Evolutionary conservation across 768 basidiomycete species (phyloP).

Genomic region (Kwoniella dendrophila): DNA sequence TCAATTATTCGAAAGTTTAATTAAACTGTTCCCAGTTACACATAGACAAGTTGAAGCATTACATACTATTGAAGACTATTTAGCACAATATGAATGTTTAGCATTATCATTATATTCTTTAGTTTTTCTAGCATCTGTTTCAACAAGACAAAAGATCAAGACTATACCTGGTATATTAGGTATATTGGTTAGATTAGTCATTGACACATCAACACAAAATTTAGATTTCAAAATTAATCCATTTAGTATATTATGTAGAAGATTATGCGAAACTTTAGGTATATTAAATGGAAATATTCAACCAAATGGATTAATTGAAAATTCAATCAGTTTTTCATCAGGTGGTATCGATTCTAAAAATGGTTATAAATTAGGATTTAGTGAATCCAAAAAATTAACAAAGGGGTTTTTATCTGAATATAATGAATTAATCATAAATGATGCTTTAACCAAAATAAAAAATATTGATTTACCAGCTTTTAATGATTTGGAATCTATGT

Average conservation of each 20-base stretch:
- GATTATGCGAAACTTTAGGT: constrained; percentile 55
- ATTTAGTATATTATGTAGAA: constrained; percentile 49
- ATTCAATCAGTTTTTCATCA: constrained; percentile 34
- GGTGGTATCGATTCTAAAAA: constrained; percentile 26
- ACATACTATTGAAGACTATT: constrained; percentile 63
- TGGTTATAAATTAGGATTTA: constrained; percentile 49
- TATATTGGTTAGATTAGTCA: constrained; percentile 61
- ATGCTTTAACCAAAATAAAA: constrained; percentile 21
- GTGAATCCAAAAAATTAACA: constrained; percentile 29
- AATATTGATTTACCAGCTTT: constrained; percentile 31
- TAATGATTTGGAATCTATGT: constrained; percentile 39
- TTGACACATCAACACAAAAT: constrained; percentile 21
- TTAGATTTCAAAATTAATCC: constrained; percentile 32
- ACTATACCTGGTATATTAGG: constrained; percentile 68
- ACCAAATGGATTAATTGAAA: constrained; percentile 18
- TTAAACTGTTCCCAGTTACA: constrained; percentile 79
- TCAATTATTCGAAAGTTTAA: constrained; percentile 68
- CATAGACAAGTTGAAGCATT: constrained; percentile 67
- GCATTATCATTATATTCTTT: constrained; percentile 83
- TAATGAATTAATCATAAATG: constrained; percentile 37
- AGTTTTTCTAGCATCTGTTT: constrained; percentile 76
- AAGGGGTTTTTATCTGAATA: constrained; percentile 40
- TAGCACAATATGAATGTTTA: constrained; percentile 76
- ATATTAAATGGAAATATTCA: constrained; percentile 45
- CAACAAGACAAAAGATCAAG: constrained; percentile 72